Evolutionary conservation across 2,329 filamentous ascomycete species (phyloP), one percentile per base, ranked within the genome.

Genomic region (Torrubiella hemipterigena): DNA sequence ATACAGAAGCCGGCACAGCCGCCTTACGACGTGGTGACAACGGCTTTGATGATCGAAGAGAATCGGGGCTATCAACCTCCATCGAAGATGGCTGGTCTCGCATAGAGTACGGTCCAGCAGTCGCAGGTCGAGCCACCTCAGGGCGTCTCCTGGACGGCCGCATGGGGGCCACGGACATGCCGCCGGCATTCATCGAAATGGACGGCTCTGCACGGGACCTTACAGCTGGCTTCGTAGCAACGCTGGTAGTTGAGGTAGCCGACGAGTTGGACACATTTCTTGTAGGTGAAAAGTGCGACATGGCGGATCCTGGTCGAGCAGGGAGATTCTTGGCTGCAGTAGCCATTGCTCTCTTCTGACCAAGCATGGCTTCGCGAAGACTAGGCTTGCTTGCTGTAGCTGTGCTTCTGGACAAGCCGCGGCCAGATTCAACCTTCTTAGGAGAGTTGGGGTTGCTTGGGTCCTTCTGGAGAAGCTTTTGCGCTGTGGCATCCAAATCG

Each of bases 351-450:
- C 65, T 84, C 57, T 85, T 87, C 49, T 89, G 81, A 6, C 85
- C 86, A 46, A 85, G 61, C 66, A 95, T 86, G 4, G 83, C 67
- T 46, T 94, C 87, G 40, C 83, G 79, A 17, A 95, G 56, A 9
- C 81, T 82, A 9, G 74, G 69, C 38, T 77, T 78, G 24, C 67
- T 54, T 17, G 61, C 51, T 4, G 64, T 59, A 51, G 67, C 70
- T 11, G 72, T 75, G 45, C 73, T 78, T 52, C 72, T 75, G 2
- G 73, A 78, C 15, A 80, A 56, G 8, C 73, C 73, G 15, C 73
- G 68, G 3, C 73, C 68, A 25, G 57, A 53, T 19, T 68, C 67
- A 5, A 56, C 46, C 47, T 72, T 65, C 47, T 69, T 67, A 40
- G 73, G 67, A 6, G 68, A 72, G 49, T 84, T 81, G 7, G 83